Conservation (phyloP, 1,284 basidiomycete genomes). For the Moniliella sp. region DNA sequence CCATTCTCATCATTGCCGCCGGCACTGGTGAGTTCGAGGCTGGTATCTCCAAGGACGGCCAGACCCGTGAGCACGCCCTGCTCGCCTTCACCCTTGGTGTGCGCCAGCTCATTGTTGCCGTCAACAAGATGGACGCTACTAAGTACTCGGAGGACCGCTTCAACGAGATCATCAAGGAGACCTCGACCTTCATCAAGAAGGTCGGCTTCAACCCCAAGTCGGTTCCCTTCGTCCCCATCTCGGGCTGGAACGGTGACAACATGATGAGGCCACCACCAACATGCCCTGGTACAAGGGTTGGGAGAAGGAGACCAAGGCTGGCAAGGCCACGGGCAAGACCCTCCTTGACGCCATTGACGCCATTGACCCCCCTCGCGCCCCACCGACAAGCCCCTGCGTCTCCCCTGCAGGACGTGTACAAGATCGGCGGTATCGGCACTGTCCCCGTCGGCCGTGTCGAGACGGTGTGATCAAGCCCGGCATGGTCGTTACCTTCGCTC, state of each 20-base stretch:
- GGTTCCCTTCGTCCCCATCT: slow-evolving; percentile 97
- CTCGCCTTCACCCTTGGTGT: slow-evolving; percentile 99
- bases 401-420: slow-evolving; percentile 99
- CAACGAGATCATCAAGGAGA: slow-evolving; percentile 99
- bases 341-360: slow-evolving; percentile 98
- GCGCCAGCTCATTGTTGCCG: slow-evolving; percentile 95
- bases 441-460: slow-evolving; percentile 99
- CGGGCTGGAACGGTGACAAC: slow-evolving; percentile 99
- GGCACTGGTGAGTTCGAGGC: slow-evolving; percentile 99
- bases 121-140: slow-evolving; percentile 99
- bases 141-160: slow-evolving; percentile 98
- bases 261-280: slow-evolving; percentile 68
- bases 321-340: slow-evolving; percentile 86
- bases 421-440: slow-evolving; percentile 99
- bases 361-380: slow-evolving; percentile 88
- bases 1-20: slow-evolving; percentile 95
- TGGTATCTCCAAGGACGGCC: slow-evolving; percentile 99
- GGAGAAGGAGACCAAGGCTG: slow-evolving; percentile 54
- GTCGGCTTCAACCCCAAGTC: slow-evolving; percentile 99
- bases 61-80: slow-evolving; percentile 99
- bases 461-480: slow-evolving; percentile 99
- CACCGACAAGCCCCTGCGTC: slow-evolving; percentile 97
- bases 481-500: slow-evolving; percentile 87
- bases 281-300: slow-evolving; percentile 97
- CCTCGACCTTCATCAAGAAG: slow-evolving; percentile 99